These are phyloP conservation scores for Hymenoscyphus occultus DNA, from an alignment of 2,329 filamentous ascomycete species.

Conservation along the genomic window DNA sequence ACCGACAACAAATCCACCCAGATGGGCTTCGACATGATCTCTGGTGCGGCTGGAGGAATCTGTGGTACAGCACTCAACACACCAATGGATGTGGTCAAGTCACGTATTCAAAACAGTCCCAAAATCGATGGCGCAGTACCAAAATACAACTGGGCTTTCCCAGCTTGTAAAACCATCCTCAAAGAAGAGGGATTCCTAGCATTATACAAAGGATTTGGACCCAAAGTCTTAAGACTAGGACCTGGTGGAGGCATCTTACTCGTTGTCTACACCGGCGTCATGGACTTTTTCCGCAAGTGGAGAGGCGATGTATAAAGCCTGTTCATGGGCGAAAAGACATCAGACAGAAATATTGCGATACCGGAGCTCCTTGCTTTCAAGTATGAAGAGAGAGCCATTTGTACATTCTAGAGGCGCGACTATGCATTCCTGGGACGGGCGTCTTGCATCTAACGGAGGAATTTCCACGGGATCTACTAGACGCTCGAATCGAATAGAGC, in stretches of 20 bases:
- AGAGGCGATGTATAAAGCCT: slow-evolving; percentile 25
- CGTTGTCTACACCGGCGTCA: slow-evolving; percentile 82
- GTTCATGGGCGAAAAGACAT: neutral
- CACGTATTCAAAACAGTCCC: slow-evolving; percentile 89
- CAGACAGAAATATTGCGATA: neutral
- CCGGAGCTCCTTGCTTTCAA: neutral
- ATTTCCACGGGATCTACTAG: neutral
- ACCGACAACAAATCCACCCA: slow-evolving; percentile 77
- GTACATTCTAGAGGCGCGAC: slow-evolving; percentile 7
- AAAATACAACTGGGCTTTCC: slow-evolving; percentile 99
- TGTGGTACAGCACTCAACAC: slow-evolving; percentile 91
- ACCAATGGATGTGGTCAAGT: slow-evolving; percentile 96
- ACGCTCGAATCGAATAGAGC: neutral
- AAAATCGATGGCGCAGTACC: slow-evolving; percentile 76
- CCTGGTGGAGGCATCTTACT: slow-evolving; percentile 67
- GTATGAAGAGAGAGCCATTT: neutral
- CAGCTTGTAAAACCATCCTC: slow-evolving; percentile 78
- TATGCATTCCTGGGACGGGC: neutral
- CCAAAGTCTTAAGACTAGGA: slow-evolving; percentile 81
- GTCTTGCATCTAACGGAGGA: neutral
- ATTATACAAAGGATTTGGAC: slow-evolving; percentile 95
- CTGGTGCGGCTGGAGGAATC: slow-evolving; percentile 84
- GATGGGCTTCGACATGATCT: slow-evolving; percentile 83
- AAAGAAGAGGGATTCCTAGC: slow-evolving; percentile 90
- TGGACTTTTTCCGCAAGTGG: slow-evolving; percentile 85